A percentile compares a stretch with the other conserved stretches of the same genome.
Evolutionary conservation across 2,329 filamentous ascomycete species (phyloP).

Genomic region (Metarhizium album): DNA sequence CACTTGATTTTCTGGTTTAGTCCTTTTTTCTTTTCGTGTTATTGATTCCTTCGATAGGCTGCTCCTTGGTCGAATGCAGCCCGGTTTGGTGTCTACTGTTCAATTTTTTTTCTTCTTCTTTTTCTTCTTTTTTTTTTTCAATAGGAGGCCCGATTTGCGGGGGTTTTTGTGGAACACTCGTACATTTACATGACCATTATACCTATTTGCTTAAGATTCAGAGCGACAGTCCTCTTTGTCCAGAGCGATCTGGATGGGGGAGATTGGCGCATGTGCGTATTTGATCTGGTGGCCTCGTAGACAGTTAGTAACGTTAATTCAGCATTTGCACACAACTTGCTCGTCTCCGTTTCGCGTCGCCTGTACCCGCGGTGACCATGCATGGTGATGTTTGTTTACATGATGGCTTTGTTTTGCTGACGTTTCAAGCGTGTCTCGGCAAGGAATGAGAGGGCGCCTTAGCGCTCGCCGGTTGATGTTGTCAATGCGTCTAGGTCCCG

Average conservation of each 20-base stretch:
- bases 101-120: too few relatives aligned
- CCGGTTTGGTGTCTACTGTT: constrained; percentile 4
- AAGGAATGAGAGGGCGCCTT: background rate
- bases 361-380: background rate
- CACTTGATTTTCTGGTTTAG: background rate
- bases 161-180: constrained; percentile 1
- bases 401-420: background rate
- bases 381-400: background rate
- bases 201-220: constrained; percentile 17
- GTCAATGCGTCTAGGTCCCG: too few relatives aligned
- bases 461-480: background rate
- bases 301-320: constrained; percentile 21
- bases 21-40: constrained; percentile 4
- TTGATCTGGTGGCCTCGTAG: constrained; percentile 22
- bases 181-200: constrained; percentile 9
- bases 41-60: constrained; percentile 14
- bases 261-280: constrained; percentile 10
- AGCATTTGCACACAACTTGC: constrained; percentile 16
- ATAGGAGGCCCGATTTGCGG: background rate
- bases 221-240: constrained; percentile 11
- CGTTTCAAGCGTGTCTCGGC: background rate
- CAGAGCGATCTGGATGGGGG: constrained; percentile 4
- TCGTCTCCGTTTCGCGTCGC: background rate
- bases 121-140: constrained; percentile 14
- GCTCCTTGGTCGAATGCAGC: constrained; percentile 1